phyloP scores from a whole-genome alignment of 495 filamentous ascomycete genomes.

The Zalerion maritima region DNA sequence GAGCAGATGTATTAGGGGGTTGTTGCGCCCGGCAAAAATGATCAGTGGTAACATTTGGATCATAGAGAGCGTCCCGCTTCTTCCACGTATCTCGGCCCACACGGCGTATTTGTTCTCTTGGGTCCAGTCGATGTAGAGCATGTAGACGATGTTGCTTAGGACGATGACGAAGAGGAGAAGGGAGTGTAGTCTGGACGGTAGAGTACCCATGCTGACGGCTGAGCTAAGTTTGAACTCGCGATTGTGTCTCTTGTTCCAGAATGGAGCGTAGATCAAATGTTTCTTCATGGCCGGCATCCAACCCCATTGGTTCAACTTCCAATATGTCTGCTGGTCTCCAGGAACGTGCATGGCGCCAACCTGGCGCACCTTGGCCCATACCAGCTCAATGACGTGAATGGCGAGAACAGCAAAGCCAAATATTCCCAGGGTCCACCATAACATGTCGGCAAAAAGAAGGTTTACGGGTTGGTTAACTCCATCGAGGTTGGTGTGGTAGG shows the following conservation, averaged over 20 bases:
- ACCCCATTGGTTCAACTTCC: slow-evolving; percentile 28
- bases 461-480: slow-evolving; percentile 37
- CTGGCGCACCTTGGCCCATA: slow-evolving; percentile 30
- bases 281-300: slow-evolving; percentile 54
- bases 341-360: slow-evolving; percentile 31
- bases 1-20: slow-evolving; percentile 57
- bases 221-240: slow-evolving; percentile 66
- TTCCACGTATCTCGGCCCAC: slow-evolving; percentile 51
- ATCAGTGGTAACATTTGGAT: slow-evolving; percentile 73
- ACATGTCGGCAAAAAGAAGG: slow-evolving; percentile 27
- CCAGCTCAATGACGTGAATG: slow-evolving; percentile 29
- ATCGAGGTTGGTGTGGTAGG: slow-evolving; percentile 31
- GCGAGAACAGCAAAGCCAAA: slow-evolving; percentile 28
- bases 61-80: slow-evolving; percentile 59
- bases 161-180: slow-evolving; percentile 53
- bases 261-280: slow-evolving; percentile 69
- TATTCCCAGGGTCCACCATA: slow-evolving; percentile 36
- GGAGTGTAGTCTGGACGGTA: slow-evolving; percentile 73
- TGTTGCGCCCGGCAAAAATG: slow-evolving; percentile 70
- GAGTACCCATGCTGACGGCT: slow-evolving; percentile 66
- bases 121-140: slow-evolving; percentile 45
- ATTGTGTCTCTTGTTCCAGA: slow-evolving; percentile 73
- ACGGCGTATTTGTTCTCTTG: slow-evolving; percentile 35
- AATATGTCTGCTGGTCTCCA: slow-evolving; percentile 31
- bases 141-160: slow-evolving; percentile 48